Percentiles rank a stretch among this genome's conserved stretches.
These are phyloP conservation scores for Cryptococcus neoformans DNA, from an alignment of 1,284 basidiomycete species.

Conservation along the genomic window DNA sequence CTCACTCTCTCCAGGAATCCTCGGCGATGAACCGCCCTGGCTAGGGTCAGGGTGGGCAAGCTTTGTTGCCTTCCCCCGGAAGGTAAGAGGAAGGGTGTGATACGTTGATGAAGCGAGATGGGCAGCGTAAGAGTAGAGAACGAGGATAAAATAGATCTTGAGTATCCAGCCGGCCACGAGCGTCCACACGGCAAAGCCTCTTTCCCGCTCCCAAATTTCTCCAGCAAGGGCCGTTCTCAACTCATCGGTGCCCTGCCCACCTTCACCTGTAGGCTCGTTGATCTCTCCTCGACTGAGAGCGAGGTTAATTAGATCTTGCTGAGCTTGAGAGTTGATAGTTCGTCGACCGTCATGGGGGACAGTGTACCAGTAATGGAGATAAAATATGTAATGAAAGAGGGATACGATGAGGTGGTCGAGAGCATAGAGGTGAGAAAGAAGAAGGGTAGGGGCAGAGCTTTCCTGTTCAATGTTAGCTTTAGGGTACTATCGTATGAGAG, in stretches of 20 bases:
- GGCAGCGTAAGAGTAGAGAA: conserved; percentile 90
- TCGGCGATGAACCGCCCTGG: neutral
- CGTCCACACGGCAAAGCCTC: conserved; percentile 68
- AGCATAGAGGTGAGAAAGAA: conserved; percentile 89
- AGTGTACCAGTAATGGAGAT: conserved; percentile 82
- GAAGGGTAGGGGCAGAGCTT: conserved; percentile 74
- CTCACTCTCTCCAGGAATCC: conserved; percentile 11
- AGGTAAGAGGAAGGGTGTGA: conserved; percentile 66
- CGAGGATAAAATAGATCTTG: conserved; percentile 89
- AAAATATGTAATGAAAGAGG: conserved; percentile 87
- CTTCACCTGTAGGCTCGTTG: conserved; percentile 37
- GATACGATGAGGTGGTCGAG: conserved; percentile 92
- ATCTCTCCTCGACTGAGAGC: conserved; percentile 45
- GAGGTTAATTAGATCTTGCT: conserved; percentile 68
- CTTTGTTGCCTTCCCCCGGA: conserved; percentile 26
- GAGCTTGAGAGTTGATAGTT: conserved; percentile 76
- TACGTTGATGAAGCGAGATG: conserved; percentile 92
- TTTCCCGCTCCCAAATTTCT: conserved; percentile 85
- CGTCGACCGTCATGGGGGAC: conserved; percentile 84
- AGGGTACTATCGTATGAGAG: neutral
- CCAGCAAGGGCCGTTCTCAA: conserved; percentile 68
- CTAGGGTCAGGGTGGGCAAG: conserved; percentile 25
- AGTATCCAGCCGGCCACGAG: conserved; percentile 79
- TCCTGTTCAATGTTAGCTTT: conserved; percentile 58
- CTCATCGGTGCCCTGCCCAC: conserved; percentile 59